Percentiles rank a stretch among this genome's conserved stretches.
Conservation (phyloP, 768 basidiomycete species). For the Suillus alpinus region DNA sequence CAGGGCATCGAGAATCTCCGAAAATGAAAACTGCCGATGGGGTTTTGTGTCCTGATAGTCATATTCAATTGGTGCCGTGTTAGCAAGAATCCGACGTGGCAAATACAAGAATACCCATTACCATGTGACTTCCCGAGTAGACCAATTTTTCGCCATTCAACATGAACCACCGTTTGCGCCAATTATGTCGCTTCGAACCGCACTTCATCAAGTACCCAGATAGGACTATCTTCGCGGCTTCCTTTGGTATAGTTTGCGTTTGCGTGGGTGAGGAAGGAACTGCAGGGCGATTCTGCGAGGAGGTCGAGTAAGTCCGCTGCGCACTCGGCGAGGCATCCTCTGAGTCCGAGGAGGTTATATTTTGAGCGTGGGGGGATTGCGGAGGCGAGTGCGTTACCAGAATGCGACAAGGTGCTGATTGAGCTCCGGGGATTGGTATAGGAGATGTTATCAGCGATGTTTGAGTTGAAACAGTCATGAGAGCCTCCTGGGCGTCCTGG, state of each 20-base stretch:
- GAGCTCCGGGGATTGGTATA: slow-evolving; percentile 47
- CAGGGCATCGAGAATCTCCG: slow-evolving; percentile 86
- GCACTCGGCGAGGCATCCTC: slow-evolving; percentile 61
- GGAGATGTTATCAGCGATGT: slow-evolving; percentile 48
- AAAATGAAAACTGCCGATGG: slow-evolving; percentile 81
- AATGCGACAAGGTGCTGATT: slow-evolving; percentile 26
- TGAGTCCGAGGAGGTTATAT: slow-evolving; percentile 74
- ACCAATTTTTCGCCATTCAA: slow-evolving; percentile 84
- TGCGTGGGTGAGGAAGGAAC: slow-evolving; percentile 45
- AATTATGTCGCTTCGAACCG: slow-evolving; percentile 87
- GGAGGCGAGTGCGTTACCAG: slow-evolving; percentile 50
- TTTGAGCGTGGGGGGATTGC: slow-evolving; percentile 39
- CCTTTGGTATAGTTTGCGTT: slow-evolving; percentile 37
- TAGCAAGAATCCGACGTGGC: slow-evolving; percentile 11
- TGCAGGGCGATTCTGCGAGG: slow-evolving; percentile 43
- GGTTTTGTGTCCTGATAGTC: slow-evolving; percentile 77
- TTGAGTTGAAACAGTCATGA: slow-evolving; percentile 63
- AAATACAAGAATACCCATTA: slow-evolving; percentile 37
- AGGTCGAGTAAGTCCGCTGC: slow-evolving; percentile 40
- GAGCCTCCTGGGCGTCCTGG: slow-evolving; percentile 66
- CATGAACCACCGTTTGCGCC: slow-evolving; percentile 97
- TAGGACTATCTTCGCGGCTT: slow-evolving; percentile 76
- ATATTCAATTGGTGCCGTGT: slow-evolving; percentile 7
- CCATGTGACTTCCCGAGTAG: slow-evolving; percentile 95
- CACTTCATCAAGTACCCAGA: slow-evolving; percentile 96